Percentiles rank a stretch among this genome's conserved stretches.
phyloP scores from a whole-genome alignment of 129 eudicot species.

The Chrysanthemum makinoi region DNA sequence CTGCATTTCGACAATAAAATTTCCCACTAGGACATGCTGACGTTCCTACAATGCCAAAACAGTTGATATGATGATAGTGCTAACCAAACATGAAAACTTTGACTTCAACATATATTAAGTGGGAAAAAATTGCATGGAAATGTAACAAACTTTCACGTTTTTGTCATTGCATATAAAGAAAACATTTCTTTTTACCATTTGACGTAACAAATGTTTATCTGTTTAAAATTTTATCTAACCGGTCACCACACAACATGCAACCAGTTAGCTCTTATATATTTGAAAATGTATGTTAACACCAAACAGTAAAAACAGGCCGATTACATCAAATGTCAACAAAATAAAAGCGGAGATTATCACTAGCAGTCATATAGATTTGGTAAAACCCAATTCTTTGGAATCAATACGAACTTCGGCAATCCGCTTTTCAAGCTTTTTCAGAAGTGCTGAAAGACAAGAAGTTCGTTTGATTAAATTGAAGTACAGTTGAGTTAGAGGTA shows the following conservation, averaged over 20 bases:
- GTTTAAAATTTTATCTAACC: no score
- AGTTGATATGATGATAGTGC: neutral
- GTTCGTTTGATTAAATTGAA: neutral
- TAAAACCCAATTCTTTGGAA: conserved; percentile 83
- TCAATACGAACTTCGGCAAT: conserved; percentile 78
- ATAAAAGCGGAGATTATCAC: no score
- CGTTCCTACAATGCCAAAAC: conserved; percentile 68
- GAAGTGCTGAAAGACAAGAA: conserved; percentile 57
- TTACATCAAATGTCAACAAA: no score
- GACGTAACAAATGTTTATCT: no score
- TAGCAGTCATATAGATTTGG: no score
- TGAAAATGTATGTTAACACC: no score
- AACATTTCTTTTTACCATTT: no score
- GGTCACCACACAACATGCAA: no score
- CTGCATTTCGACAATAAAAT: conserved; percentile 71
- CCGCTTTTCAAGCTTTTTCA: conserved; percentile 83
- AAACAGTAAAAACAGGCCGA: no score
- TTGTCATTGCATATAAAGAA: no score
- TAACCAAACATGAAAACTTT: conserved; percentile 15
- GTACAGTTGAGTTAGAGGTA: neutral
- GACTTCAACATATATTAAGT: neutral
- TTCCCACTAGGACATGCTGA: conserved; percentile 89
- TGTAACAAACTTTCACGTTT: no score
- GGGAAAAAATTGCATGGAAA: neutral
- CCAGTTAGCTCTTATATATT: no score